Percentiles rank a stretch among this genome's conserved stretches.
Evolutionary conservation across 2,329 filamentous ascomycete species (phyloP).

Genomic region (Penicillium sp.): DNA sequence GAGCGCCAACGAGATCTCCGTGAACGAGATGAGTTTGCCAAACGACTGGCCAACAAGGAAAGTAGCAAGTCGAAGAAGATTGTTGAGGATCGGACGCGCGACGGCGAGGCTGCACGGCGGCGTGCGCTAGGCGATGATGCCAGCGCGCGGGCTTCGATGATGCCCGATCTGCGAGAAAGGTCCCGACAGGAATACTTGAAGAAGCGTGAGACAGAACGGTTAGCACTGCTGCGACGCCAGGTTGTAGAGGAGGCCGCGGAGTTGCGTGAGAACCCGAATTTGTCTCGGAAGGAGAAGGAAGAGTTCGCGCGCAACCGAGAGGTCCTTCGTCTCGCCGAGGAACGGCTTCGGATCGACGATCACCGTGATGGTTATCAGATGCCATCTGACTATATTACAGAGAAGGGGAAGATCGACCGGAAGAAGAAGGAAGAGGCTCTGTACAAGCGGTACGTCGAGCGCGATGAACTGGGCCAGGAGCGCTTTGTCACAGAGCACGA

Average conservation of each 20-base stretch:
- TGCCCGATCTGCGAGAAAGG: slow-evolving; percentile 75
- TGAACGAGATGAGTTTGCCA: slow-evolving; percentile 78
- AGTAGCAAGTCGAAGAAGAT: slow-evolving; percentile 67
- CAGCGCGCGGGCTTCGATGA: slow-evolving; percentile 64
- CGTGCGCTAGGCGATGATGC: slow-evolving; percentile 65
- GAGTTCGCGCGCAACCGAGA: slow-evolving; percentile 89
- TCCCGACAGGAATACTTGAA: slow-evolving; percentile 91
- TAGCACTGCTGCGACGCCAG: slow-evolving; percentile 83
- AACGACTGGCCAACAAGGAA: slow-evolving; percentile 69
- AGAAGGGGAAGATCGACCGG: slow-evolving; percentile 82
- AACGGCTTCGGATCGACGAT: slow-evolving; percentile 83
- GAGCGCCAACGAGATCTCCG: slow-evolving; percentile 64
- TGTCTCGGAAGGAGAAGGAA: slow-evolving; percentile 76
- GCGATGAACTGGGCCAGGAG: slow-evolving; percentile 82
- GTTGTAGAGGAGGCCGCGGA: slow-evolving; percentile 86
- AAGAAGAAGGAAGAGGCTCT: slow-evolving; percentile 86
- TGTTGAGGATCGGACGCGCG: slow-evolving; percentile 58
- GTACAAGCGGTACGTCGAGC: slow-evolving; percentile 85
- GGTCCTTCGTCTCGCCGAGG: slow-evolving; percentile 75
- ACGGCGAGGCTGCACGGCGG: slow-evolving; percentile 59
- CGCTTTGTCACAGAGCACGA: slow-evolving; percentile 91
- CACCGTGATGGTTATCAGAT: slow-evolving; percentile 88
- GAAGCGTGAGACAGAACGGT: slow-evolving; percentile 81
- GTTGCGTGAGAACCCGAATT: slow-evolving; percentile 67
- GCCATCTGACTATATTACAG: slow-evolving; percentile 92